Percentiles rank a stretch among this genome's conserved stretches.
phyloP scores from a whole-genome alignment of 768 basidiomycete species.

The Rhizopogon rudus region DNA sequence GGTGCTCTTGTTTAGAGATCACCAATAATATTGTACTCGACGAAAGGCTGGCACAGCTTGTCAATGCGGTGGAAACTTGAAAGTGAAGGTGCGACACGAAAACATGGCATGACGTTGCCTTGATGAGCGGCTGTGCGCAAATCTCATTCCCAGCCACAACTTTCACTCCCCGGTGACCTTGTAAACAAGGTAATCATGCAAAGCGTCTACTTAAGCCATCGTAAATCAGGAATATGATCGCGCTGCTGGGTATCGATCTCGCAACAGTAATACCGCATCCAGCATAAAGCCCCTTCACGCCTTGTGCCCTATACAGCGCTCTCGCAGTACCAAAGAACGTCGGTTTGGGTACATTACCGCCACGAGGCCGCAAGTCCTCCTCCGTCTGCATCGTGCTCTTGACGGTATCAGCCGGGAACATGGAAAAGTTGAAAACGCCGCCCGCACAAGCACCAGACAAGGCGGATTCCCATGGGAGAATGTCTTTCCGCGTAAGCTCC shows the following conservation, averaged over 20 bases:
- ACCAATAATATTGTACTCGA: no score
- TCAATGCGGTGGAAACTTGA: no score
- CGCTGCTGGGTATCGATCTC: slow-evolving; percentile 83
- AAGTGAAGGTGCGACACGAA: no score
- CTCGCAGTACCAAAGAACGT: slow-evolving; percentile 55
- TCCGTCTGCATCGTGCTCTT: slow-evolving; percentile 95
- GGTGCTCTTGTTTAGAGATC: no score
- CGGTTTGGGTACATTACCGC: slow-evolving; percentile 25
- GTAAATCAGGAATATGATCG: slow-evolving; percentile 90
- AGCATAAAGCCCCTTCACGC: slow-evolving; percentile 82
- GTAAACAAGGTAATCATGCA: slow-evolving; percentile 23
- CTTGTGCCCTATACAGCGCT: slow-evolving; percentile 71
- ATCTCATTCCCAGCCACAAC: no score
- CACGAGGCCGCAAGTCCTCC: slow-evolving; percentile 70
- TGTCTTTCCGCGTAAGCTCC: slow-evolving; percentile 35
- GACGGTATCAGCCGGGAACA: slow-evolving; percentile 93
- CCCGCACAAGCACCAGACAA: slow-evolving; percentile 83
- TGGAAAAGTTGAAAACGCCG: slow-evolving; percentile 76
- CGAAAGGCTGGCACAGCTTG: no score
- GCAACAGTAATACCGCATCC: slow-evolving; percentile 91
- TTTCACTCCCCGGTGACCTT: no score
- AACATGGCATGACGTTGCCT: no score
- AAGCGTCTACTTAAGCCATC: slow-evolving; percentile 64
- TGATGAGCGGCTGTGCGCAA: no score
- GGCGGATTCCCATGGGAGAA: slow-evolving; percentile 81